Evolutionary conservation across 2,329 filamentous ascomycete species (phyloP).

Genomic region (Diplodia intermedia): DNA sequence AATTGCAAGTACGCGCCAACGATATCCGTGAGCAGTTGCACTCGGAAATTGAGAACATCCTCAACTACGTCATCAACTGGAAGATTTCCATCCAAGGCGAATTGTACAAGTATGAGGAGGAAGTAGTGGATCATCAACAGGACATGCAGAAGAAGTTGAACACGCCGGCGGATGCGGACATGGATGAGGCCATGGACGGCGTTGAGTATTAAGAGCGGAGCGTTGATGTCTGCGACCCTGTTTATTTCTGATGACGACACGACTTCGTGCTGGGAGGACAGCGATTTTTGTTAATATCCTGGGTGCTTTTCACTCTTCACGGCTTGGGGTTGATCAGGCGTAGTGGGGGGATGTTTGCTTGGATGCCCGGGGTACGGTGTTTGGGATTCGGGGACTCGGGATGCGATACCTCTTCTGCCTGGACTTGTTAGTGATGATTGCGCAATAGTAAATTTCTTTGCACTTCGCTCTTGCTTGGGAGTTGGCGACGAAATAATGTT

Average conservation of each 20-base stretch:
- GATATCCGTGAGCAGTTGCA: conserved; percentile 95
- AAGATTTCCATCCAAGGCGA: conserved; percentile 96
- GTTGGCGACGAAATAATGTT: not conserved
- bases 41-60: conserved; percentile 92
- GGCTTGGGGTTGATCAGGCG: not conserved
- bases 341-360: not conserved
- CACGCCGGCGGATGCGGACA: conserved; percentile 41
- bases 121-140: conserved; percentile 93
- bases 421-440: conserved; percentile 12
- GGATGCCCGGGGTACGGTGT: not conserved
- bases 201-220: conserved; percentile 8
- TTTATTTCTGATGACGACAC: not conserved
- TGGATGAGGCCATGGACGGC: conserved; percentile 42
- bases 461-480: not conserved
- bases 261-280: not conserved
- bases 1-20: conserved; percentile 83
- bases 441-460: conserved; percentile 2
- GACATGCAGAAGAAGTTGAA: conserved; percentile 60
- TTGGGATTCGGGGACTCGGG: conserved; percentile 13
- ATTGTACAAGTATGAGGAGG: conserved; percentile 91
- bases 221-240: not conserved
- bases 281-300: not conserved
- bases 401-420: conserved; percentile 30
- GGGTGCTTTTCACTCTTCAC: not conserved
- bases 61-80: conserved; percentile 98